A percentile compares a stretch with the other conserved stretches of the same genome.
Evolutionary conservation across 2,329 filamentous ascomycete species (phyloP).

Genomic region (Gaeumannomyces tritici): DNA sequence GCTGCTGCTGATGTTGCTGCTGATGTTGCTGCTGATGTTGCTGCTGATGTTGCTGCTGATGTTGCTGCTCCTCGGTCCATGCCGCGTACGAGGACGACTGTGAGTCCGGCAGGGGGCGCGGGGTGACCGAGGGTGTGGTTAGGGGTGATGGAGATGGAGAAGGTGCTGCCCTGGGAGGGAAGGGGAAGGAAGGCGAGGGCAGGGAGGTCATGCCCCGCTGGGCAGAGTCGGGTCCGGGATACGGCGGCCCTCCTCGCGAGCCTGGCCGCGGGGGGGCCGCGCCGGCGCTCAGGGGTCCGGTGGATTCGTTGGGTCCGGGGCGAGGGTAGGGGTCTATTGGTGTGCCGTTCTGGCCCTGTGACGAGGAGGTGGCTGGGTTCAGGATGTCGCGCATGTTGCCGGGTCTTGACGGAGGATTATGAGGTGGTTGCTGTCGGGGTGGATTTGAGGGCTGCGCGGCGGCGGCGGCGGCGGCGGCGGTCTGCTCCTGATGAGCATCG

Average conservation of each 20-base stretch:
- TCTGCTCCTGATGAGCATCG: neutral
- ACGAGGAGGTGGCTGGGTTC: neutral
- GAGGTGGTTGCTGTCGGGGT: slow-evolving; percentile 5
- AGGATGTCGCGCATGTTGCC: neutral
- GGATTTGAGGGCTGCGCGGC: neutral
- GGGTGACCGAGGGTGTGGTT: neutral
- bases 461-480: neutral
- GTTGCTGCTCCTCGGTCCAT: neutral
- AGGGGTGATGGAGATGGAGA: neutral
- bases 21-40: neutral
- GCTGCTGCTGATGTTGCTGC: neutral
- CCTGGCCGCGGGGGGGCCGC: neutral
- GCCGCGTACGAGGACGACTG: neutral
- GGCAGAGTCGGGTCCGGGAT: neutral
- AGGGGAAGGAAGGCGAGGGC: neutral
- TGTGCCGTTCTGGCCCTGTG: neutral
- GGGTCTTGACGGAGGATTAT: slow-evolving; percentile 13
- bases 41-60: neutral
- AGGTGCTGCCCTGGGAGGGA: neutral
- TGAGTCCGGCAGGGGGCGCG: neutral
- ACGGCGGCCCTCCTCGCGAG: slow-evolving; percentile 8
- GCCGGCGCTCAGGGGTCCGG: neutral
- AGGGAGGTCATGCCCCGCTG: neutral
- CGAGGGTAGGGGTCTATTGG: neutral
- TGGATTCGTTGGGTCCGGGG: neutral